phyloP scores from a whole-genome alignment of 208 protist species.

The Balamuthia mandrillaris region DNA sequence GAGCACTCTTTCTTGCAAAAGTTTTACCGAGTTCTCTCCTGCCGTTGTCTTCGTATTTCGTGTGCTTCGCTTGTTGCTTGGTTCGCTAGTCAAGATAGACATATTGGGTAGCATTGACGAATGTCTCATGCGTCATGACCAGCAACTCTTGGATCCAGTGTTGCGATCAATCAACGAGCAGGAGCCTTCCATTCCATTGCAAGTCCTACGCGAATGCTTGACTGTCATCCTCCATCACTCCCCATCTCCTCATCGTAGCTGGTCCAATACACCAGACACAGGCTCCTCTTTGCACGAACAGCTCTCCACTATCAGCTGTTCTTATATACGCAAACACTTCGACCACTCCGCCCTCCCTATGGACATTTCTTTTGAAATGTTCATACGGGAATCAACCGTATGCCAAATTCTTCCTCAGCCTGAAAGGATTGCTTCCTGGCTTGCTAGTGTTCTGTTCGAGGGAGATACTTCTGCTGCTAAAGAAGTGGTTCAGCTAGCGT shows the following conservation, averaged over 20 bases:
- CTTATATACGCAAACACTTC: background rate
- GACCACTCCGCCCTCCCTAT: background rate
- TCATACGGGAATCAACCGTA: background rate
- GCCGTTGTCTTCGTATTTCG: background rate
- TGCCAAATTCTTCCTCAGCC: background rate
- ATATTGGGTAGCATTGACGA: background rate
- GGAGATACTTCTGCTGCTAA: too few species aligned
- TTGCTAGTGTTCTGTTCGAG: background rate
- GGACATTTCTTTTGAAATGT: background rate
- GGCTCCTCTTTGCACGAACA: background rate
- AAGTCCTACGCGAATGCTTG: background rate
- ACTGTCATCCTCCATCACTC: background rate
- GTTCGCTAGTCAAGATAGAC: background rate
- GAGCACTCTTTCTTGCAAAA: background rate
- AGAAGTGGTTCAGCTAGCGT: too few species aligned
- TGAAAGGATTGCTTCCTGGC: background rate
- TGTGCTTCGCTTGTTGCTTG: background rate
- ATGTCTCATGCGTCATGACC: background rate
- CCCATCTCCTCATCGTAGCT: too few species aligned
- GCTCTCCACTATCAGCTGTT: background rate
- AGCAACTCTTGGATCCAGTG: background rate
- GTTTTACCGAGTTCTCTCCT: background rate
- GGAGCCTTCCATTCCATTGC: background rate
- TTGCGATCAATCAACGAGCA: background rate
- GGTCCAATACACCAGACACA: too few species aligned